Conservation (phyloP, 352 stramenopile genomes). For the Phytophthora foliorum region DNA sequence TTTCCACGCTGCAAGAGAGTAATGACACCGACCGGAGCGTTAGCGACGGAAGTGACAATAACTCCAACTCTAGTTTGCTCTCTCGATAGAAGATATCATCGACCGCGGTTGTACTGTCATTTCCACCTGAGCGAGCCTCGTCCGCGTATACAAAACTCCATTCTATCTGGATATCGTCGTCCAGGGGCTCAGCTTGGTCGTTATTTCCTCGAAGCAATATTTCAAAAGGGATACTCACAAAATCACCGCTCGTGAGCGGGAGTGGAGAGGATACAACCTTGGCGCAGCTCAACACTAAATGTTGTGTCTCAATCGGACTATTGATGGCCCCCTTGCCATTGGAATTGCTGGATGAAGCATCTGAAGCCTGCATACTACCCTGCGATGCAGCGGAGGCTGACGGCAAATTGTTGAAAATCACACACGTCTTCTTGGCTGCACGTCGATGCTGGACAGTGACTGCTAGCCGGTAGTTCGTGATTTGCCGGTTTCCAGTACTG, state of each 20-base stretch:
- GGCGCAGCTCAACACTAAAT: constrained; percentile 29
- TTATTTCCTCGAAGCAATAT: constrained; percentile 37
- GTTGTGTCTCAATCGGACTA: constrained; percentile 26
- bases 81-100: constrained; percentile 61
- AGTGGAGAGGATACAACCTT: constrained; percentile 34
- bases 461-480: constrained; percentile 53
- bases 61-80: constrained; percentile 51
- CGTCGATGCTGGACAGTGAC: constrained; percentile 44
- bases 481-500: constrained; percentile 54
- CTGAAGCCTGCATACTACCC: neutral
- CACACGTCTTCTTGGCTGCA: constrained; percentile 41
- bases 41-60: constrained; percentile 67
- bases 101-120: neutral
- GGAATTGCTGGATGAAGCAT: neutral
- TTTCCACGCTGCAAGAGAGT: constrained; percentile 41
- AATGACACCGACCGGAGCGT: constrained; percentile 50
- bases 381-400: constrained; percentile 1
- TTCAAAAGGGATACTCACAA: constrained; percentile 50
- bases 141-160: constrained; percentile 75
- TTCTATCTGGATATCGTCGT: constrained; percentile 59
- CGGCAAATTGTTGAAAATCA: constrained; percentile 59
- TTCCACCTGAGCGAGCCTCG: constrained; percentile 9
- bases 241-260: constrained; percentile 43
- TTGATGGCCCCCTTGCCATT: constrained; percentile 1
- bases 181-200: constrained; percentile 23